Evolutionary conservation across 306 rosid species (phyloP).

Genomic region (Bauhinia variegata): DNA sequence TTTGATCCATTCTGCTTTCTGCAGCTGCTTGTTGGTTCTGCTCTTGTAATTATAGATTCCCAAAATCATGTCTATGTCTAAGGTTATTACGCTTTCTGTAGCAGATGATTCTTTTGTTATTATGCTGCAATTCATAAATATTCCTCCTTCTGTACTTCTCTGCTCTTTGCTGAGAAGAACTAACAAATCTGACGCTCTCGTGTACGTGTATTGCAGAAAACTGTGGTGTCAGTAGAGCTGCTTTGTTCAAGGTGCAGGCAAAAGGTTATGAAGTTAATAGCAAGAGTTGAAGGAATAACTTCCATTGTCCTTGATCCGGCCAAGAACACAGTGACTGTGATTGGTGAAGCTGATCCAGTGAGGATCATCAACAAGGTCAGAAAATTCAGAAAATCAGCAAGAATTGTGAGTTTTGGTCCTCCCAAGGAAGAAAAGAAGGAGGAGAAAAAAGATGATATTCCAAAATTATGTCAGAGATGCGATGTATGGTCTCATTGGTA

Average conservation of each 20-base stretch:
- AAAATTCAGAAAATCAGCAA: slow-evolving; percentile 49
- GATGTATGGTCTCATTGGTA: slow-evolving; percentile 62
- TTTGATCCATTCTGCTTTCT: slow-evolving; percentile 25
- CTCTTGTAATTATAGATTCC: slow-evolving; percentile 17
- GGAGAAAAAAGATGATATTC: slow-evolving; percentile 36
- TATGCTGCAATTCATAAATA: slow-evolving; percentile 40
- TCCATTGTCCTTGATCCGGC: slow-evolving; percentile 52
- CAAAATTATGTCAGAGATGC: slow-evolving; percentile 47
- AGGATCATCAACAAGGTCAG: slow-evolving; percentile 58
- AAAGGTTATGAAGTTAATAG: slow-evolving; percentile 56
- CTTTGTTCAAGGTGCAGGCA: slow-evolving; percentile 58
- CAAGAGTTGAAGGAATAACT: slow-evolving; percentile 50
- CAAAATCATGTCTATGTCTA: slow-evolving; percentile 47
- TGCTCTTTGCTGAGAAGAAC: slow-evolving; percentile 18
- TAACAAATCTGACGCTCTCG: slow-evolving; percentile 32
- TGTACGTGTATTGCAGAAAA: slow-evolving; percentile 60
- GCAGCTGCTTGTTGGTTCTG: slow-evolving; percentile 32
- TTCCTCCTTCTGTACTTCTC: too few relatives aligned
- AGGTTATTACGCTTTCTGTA: not conserved
- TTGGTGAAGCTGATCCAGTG: slow-evolving; percentile 65
- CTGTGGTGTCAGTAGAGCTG: slow-evolving; percentile 58
- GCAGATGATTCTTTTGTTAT: slow-evolving; percentile 17
- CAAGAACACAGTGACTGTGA: slow-evolving; percentile 52
- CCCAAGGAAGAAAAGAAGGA: slow-evolving; percentile 54
- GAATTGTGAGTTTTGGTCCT: slow-evolving; percentile 49